A percentile compares a stretch with the other conserved stretches of the same genome.
Conservation (phyloP, 2,329 filamentous ascomycete genomes). For the Venturia oleaginea region DNA sequence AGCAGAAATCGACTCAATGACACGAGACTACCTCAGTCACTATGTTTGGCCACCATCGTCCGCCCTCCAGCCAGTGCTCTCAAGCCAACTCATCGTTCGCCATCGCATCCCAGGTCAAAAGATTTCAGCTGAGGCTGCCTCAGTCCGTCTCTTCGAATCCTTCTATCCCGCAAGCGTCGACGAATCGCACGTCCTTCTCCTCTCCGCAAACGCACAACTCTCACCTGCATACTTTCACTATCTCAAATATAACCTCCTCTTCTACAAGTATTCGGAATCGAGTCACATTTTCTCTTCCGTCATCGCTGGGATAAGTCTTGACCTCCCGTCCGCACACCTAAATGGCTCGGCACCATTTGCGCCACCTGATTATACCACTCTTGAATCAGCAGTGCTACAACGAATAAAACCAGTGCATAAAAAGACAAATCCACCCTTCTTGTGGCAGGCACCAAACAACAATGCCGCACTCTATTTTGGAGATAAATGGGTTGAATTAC, state of each 20-base stretch:
- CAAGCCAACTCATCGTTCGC: slow-evolving; percentile 53
- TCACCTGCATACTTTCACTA: slow-evolving; percentile 80
- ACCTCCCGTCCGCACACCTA: slow-evolving; percentile 56
- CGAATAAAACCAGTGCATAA: slow-evolving; percentile 22
- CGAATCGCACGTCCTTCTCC: slow-evolving; percentile 68
- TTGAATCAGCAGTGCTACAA: slow-evolving; percentile 17
- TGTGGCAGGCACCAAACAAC: slow-evolving; percentile 79
- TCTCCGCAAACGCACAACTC: slow-evolving; percentile 73
- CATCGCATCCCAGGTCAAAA: slow-evolving; percentile 58
- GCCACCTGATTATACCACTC: slow-evolving; percentile 34
- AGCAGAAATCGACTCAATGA: slow-evolving; percentile 42
- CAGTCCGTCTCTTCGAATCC: slow-evolving; percentile 70
- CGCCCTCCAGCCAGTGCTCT: slow-evolving; percentile 27
- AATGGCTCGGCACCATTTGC: slow-evolving; percentile 51
- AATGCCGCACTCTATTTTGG: slow-evolving; percentile 77
- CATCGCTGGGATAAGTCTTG: slow-evolving; percentile 72
- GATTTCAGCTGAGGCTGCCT: slow-evolving; percentile 59
- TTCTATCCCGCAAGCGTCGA: slow-evolving; percentile 66
- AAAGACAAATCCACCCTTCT: slow-evolving; percentile 48
- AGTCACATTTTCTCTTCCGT: slow-evolving; percentile 39
- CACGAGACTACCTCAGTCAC: slow-evolving; percentile 35
- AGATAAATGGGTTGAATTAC: slow-evolving; percentile 77
- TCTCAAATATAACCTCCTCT: slow-evolving; percentile 66
- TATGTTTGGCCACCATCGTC: slow-evolving; percentile 58
- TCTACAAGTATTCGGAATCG: slow-evolving; percentile 61